Evolutionary conservation across 1,139 yeast genomes (phyloP).

Genomic region (Geotrichum restrictum): DNA sequence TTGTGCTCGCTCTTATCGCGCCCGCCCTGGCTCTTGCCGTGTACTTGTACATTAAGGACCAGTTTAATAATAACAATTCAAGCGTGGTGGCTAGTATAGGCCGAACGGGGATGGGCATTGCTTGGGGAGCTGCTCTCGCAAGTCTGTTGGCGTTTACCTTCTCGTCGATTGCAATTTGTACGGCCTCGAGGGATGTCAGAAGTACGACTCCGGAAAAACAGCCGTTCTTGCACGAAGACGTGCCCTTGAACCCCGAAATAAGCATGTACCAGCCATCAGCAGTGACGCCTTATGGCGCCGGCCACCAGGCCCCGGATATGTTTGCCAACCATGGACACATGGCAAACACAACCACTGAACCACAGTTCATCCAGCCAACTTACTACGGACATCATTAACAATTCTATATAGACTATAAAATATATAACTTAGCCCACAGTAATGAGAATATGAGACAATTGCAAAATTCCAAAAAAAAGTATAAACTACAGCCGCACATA

Average conservation of each 20-base stretch:
- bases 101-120: slow-evolving; percentile 6
- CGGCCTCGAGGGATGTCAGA: neutral
- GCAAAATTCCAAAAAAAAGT: too few relatives aligned
- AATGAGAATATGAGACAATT: neutral
- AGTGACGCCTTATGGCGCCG: neutral
- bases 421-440: too few relatives aligned
- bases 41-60: slow-evolving; percentile 10
- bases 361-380: slow-evolving; percentile 12
- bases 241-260: too few relatives aligned
- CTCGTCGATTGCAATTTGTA: slow-evolving; percentile 3
- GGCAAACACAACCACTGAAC: neutral
- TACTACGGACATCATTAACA: slow-evolving; percentile 5
- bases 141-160: slow-evolving; percentile 11
- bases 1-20: slow-evolving; percentile 7
- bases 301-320: slow-evolving; percentile 5
- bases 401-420: too few relatives aligned
- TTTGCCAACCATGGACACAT: slow-evolving; percentile 7
- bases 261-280: neutral
- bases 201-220: slow-evolving; percentile 7
- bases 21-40: slow-evolving; percentile 15
- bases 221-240: slow-evolving; percentile 7
- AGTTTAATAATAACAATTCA: slow-evolving; percentile 1
- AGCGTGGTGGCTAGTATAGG: slow-evolving; percentile 7
- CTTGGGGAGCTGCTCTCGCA: slow-evolving; percentile 15
- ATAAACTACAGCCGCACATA: too few relatives aligned